A percentile compares a stretch with the other conserved stretches of the same genome.
Conservation (phyloP, 192 early-diverging fungal genomes). For the Pilaira anomala region DNA sequence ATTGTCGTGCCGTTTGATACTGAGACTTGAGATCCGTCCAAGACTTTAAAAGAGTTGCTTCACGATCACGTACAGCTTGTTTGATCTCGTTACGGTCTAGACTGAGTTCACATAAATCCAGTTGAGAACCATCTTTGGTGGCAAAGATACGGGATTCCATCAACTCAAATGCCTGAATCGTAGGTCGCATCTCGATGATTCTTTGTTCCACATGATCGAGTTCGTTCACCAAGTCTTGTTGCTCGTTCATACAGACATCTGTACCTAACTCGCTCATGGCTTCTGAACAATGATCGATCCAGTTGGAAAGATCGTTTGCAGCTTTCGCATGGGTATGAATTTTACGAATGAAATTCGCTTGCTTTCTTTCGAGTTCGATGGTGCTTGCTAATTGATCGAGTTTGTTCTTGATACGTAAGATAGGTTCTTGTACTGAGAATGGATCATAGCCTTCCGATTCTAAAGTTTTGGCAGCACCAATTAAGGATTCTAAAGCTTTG, state of each 20-base stretch:
- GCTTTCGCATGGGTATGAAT: conserved; percentile 30
- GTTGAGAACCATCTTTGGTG: conserved; percentile 8
- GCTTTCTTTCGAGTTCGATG: conserved; percentile 21
- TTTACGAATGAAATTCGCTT: conserved; percentile 24
- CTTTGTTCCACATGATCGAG: conserved; percentile 22
- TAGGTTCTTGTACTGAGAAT: conserved; percentile 1
- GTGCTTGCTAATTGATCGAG: conserved; percentile 7
- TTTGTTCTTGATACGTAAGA: background rate
- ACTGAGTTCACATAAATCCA: conserved; percentile 6
- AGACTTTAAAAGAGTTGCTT: conserved; percentile 27
- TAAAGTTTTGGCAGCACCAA: background rate
- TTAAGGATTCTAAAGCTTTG: background rate
- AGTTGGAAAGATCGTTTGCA: conserved; percentile 21
- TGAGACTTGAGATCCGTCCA: conserved; percentile 34
- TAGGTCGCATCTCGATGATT: conserved; percentile 24
- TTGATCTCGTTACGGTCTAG: conserved; percentile 5
- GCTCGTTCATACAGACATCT: conserved; percentile 27
- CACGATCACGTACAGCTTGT: conserved; percentile 21
- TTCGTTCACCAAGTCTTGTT: conserved; percentile 20
- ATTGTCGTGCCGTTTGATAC: conserved; percentile 6
- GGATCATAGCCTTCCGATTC: conserved; percentile 4
- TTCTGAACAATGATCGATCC: conserved; percentile 26
- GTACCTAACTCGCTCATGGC: conserved; percentile 22
- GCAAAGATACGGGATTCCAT: conserved; percentile 23
- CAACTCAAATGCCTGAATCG: conserved; percentile 21